phyloP scores from a whole-genome alignment of 83 land plant genomes.

The Thuja plicata region DNA sequence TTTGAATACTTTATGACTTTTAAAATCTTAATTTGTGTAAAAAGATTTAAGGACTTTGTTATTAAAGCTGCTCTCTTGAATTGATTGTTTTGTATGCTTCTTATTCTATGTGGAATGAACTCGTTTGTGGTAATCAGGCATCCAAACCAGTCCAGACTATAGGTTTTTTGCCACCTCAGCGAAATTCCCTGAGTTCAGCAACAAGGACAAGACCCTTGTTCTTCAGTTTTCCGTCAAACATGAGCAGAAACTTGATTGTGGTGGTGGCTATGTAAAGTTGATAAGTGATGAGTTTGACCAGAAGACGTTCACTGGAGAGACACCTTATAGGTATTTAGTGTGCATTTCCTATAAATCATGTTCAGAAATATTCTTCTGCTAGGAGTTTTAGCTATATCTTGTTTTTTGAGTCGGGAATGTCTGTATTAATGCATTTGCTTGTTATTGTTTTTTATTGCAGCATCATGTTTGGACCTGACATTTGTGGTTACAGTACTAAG shows the following conservation, averaged over 20 bases:
- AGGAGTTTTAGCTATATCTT: neutral
- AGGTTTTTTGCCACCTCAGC: slow-evolving; percentile 67
- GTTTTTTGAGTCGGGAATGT: neutral
- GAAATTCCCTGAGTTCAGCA: slow-evolving; percentile 55
- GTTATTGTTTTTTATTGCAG: slow-evolving; percentile 40
- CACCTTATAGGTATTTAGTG: slow-evolving; percentile 58
- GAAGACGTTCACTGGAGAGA: slow-evolving; percentile 60
- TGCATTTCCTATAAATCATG: neutral
- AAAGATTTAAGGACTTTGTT: too few relatives aligned
- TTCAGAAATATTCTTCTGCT: neutral
- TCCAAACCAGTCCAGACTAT: slow-evolving; percentile 59
- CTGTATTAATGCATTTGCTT: neutral
- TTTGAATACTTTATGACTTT: neutral
- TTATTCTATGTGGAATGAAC: neutral
- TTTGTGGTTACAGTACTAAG: slow-evolving; percentile 82
- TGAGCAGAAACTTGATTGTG: slow-evolving; percentile 81
- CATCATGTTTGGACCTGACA: slow-evolving; percentile 96
- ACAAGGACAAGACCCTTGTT: slow-evolving; percentile 68
- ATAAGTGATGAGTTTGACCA: slow-evolving; percentile 71
- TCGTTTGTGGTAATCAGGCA: slow-evolving; percentile 40
- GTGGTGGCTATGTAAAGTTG: slow-evolving; percentile 72
- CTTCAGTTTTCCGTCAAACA: slow-evolving; percentile 73
- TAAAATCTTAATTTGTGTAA: neutral
- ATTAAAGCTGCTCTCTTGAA: neutral
- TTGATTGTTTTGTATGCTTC: neutral